Conservation (phyloP, 768 basidiomycete species). For the Imleria badia region DNA sequence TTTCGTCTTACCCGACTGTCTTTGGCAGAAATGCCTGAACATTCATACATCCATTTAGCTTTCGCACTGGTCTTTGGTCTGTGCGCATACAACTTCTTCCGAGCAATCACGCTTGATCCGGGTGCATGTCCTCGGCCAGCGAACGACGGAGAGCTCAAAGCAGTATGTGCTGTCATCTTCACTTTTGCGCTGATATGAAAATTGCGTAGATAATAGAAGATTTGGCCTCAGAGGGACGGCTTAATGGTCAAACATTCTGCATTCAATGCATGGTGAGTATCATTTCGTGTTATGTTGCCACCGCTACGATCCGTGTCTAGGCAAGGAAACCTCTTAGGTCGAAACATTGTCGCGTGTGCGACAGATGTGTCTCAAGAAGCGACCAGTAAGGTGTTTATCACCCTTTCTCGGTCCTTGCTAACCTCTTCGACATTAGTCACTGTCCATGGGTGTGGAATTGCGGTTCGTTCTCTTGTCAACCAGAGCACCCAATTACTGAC, state of each 20-base stretch:
- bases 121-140: slow-evolving; percentile 81
- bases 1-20: neutral
- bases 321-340: slow-evolving; percentile 89
- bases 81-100: slow-evolving; percentile 90
- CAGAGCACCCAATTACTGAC: neutral
- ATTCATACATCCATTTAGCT: slow-evolving; percentile 70
- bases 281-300: neutral
- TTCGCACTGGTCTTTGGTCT: slow-evolving; percentile 70
- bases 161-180: slow-evolving; percentile 48
- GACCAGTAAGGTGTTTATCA: slow-evolving; percentile 72
- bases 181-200: neutral
- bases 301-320: slow-evolving; percentile 32
- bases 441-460: slow-evolving; percentile 99
- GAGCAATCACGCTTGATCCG: slow-evolving; percentile 83
- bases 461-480: slow-evolving; percentile 49
- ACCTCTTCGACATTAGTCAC: slow-evolving; percentile 52
- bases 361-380: slow-evolving; percentile 84
- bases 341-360: slow-evolving; percentile 92
- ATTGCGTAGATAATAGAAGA: slow-evolving; percentile 78
- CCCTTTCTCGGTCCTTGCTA: neutral
- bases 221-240: slow-evolving; percentile 77
- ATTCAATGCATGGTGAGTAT: slow-evolving; percentile 84
- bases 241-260: slow-evolving; percentile 97
- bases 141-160: slow-evolving; percentile 83
- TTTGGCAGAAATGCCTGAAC: slow-evolving; percentile 67